Conservation (phyloP, 2,329 filamentous ascomycete species). For the Chaetomium sp. region DNA sequence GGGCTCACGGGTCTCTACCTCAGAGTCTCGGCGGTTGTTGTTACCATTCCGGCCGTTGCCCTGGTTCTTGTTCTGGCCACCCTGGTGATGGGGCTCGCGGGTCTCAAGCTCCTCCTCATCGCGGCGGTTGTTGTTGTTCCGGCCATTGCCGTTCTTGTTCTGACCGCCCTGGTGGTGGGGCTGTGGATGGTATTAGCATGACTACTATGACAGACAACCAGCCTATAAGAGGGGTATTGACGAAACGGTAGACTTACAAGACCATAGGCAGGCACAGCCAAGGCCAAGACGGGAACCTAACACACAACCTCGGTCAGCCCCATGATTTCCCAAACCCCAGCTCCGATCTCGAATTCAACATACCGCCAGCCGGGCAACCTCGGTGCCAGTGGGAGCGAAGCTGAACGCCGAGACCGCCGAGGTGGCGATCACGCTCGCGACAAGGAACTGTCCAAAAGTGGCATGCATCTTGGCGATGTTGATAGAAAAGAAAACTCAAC, state of each 20-base stretch:
- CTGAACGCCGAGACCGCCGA: slow-evolving; percentile 5
- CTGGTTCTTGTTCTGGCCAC: not conserved
- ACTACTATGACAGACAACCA: not conserved
- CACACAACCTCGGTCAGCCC: not conserved
- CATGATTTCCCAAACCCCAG: not conserved
- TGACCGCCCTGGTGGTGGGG: slow-evolving; percentile 2
- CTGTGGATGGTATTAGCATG: not conserved
- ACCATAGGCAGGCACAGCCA: slow-evolving; percentile 3
- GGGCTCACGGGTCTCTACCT: not conserved
- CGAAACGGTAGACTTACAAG: not conserved
- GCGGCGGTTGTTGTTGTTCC: not conserved
- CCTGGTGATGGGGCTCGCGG: slow-evolving; percentile 1
- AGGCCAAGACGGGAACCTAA: slow-evolving; percentile 1
- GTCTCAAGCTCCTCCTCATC: not conserved
- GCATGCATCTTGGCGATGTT: slow-evolving; percentile 3
- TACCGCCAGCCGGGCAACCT: slow-evolving; percentile 5
- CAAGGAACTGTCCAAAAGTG: slow-evolving; percentile 6
- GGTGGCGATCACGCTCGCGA: slow-evolving; percentile 5
- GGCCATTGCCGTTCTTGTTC: not conserved
- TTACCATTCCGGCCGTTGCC: not conserved
- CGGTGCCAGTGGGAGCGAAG: not conserved
- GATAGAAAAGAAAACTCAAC: not conserved
- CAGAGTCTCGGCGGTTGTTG: not conserved
- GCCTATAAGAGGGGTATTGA: not conserved
- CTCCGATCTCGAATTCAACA: not conserved